phyloP scores from a whole-genome alignment of 306 rosid species.

The Trichosanthes cucumerina region DNA sequence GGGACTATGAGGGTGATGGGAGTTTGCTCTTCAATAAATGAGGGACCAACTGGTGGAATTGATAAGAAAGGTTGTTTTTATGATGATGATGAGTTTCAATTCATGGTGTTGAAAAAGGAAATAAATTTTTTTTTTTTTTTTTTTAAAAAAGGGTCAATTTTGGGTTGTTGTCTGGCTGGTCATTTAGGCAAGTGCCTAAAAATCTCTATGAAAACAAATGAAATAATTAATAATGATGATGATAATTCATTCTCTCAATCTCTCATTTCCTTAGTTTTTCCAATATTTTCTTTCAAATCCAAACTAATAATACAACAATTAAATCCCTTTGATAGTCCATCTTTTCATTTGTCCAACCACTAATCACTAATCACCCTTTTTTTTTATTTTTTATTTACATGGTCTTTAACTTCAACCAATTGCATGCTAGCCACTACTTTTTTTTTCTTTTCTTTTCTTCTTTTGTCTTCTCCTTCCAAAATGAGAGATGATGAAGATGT shows the following conservation, averaged over 20 bases:
- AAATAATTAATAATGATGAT: background rate
- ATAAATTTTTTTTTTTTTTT: no score
- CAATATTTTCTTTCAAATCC: background rate
- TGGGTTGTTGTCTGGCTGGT: background rate
- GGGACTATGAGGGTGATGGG: background rate
- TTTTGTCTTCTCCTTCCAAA: background rate
- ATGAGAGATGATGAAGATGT: background rate
- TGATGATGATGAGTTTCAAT: background rate
- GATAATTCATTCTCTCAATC: background rate
- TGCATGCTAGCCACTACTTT: background rate
- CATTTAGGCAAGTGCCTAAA: background rate
- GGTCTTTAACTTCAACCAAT: background rate
- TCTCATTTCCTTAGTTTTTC: background rate
- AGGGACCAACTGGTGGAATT: background rate
- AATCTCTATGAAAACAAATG: background rate
- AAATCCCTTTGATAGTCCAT: background rate
- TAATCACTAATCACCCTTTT: background rate
- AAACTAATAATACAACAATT: background rate
- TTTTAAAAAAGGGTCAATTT: background rate
- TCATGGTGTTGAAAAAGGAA: background rate
- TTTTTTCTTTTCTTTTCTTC: background rate
- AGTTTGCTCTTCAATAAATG: constrained; percentile 1
- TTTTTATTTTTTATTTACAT: background rate
- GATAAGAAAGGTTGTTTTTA: background rate
- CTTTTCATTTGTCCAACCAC: background rate